Base-by-base conservation (phyloP, 192 early-diverging fungal genomes). In the Entophlyctis luteolus region DNA sequence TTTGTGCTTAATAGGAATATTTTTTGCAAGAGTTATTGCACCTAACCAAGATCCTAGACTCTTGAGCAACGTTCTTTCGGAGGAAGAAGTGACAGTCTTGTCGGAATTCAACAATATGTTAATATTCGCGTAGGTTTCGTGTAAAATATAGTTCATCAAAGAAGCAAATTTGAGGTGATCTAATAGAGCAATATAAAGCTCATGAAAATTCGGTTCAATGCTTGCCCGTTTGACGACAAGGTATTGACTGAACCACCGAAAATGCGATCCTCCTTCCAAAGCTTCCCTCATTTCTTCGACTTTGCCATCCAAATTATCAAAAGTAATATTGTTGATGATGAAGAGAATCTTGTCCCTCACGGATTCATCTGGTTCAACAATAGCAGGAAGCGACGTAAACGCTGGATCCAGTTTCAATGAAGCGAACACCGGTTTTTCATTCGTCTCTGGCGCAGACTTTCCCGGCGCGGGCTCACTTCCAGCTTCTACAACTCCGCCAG, bases 31-130 rank as follows among this genome's bases (percentile, higher is more conserved):
- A n/a, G 97, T 95, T 68, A 98, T 86, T n/a, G 88, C 86, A 39
- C 97, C 97, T 18, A 99, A 85, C 97, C 97, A 99, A 4, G 94
- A 87, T 25, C 97, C 97, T 38, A 99, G 74, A 73, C 96, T 99
- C 79, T 99, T 99, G 29, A 99, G 75, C 38, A 93, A 80, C 12
- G 88, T 86, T 10, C 95, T 81, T 65, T 99, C 97, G 22, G 86
- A 84, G 0, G 92, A 91, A 34, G 91, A 94, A 54, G 86, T 89
- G 28, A 95, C 83, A 2, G 94, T 96, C 48, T 92, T 93, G 70
- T 96, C 93, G 1, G 93, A 92, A 63, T 98, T 95, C 35, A 99
- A 81, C 45, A 99, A 75, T 4, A 91, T 86, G 36, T 87, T 82
- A 65, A 96, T 94, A 70, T 92, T 94, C 25, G 82, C 79, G 56